A percentile compares a stretch with the other conserved stretches of the same genome.
phyloP scores from a whole-genome alignment of 306 rosid genomes.

The Quercus parvula region DNA sequence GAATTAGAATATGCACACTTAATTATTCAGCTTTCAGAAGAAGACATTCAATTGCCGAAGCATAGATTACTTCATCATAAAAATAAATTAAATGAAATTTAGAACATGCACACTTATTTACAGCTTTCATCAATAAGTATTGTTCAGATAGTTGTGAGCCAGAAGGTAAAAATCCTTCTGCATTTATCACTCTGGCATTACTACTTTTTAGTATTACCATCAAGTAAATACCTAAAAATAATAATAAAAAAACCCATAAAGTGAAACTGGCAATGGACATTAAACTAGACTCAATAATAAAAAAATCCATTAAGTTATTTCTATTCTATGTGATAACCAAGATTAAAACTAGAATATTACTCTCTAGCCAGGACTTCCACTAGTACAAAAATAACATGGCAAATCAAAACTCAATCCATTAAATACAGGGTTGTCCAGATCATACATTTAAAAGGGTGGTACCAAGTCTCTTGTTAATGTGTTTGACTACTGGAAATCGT shows the following conservation, averaged over 20 bases:
- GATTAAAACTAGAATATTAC: background rate
- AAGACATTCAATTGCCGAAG: background rate
- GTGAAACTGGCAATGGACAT: background rate
- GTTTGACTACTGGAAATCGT: background rate
- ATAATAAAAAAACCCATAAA: too few species aligned
- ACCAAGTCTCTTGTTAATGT: background rate
- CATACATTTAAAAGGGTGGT: background rate
- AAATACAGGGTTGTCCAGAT: background rate
- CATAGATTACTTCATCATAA: background rate
- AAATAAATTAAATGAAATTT: background rate
- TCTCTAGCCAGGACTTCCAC: background rate
- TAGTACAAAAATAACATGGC: background rate
- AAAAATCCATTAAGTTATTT: background rate
- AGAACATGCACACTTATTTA: background rate
- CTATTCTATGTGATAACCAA: background rate
- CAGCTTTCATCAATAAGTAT: background rate
- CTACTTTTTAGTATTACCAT: background rate
- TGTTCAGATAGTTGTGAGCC: background rate
- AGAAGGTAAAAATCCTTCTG: background rate
- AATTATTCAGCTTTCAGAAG: background rate
- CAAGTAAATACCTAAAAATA: too few species aligned
- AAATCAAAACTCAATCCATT: background rate
- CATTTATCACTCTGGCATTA: background rate
- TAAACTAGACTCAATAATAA: background rate
- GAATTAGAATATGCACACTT: too few species aligned